Percentiles rank a stretch among this genome's conserved stretches.
Conservation (phyloP, 179 eudicot species). For the Amaranthus tricolor region DNA sequence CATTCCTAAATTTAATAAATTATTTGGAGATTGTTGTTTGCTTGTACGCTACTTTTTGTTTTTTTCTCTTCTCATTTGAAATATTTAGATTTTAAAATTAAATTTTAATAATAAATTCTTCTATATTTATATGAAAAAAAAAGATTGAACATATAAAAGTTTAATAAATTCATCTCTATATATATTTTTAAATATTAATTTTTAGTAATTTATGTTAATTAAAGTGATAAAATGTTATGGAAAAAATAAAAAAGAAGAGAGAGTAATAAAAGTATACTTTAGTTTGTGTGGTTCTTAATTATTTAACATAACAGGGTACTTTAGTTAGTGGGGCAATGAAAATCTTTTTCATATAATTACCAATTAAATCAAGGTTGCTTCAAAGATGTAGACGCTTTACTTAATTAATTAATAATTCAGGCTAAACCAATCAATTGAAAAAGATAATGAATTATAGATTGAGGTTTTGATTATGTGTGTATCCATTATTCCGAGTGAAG, state of each 20-base stretch:
- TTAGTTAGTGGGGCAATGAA: slow-evolving; percentile 21
- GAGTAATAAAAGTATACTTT: no score
- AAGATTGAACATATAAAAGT: no score
- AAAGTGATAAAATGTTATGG: no score
- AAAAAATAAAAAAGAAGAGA: no score
- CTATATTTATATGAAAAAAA: no score
- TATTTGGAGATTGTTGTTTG: slow-evolving; percentile 17
- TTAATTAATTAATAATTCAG: slow-evolving; percentile 1
- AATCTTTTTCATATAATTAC: slow-evolving; percentile 12
- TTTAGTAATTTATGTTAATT: no score
- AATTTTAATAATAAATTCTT: no score
- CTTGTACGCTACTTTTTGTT: background rate
- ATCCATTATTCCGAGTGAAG: slow-evolving; percentile 23
- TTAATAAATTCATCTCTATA: no score
- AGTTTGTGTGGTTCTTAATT: slow-evolving; percentile 2
- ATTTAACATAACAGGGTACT: slow-evolving; percentile 12
- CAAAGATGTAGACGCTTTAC: slow-evolving; percentile 12
- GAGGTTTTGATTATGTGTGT: slow-evolving; percentile 21
- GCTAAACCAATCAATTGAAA: slow-evolving; percentile 17
- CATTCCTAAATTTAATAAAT: slow-evolving; percentile 23
- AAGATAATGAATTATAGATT: background rate
- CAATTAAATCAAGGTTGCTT: slow-evolving; percentile 28
- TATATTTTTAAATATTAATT: no score
- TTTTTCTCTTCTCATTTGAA: no score
- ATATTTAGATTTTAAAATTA: no score